Percentiles rank a stretch among this genome's conserved stretches.
Conservation (phyloP, 73 alveolate species). For the Paramecium sexaurelia region DNA sequence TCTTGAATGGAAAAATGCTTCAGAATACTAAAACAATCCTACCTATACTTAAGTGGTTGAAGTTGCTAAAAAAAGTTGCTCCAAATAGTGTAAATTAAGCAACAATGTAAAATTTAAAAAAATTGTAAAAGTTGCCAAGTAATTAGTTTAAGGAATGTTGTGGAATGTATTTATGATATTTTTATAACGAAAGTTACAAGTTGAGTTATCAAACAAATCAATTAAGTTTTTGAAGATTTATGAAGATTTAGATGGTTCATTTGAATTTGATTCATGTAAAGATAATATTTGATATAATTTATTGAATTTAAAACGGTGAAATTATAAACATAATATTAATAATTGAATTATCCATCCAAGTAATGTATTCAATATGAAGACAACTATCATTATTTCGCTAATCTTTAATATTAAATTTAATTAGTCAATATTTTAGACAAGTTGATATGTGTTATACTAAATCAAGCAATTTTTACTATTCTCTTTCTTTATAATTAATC, state of each 20-base stretch:
- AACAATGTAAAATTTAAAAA: not conserved
- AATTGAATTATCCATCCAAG: not conserved
- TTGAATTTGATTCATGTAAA: not conserved
- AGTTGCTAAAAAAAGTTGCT: not conserved
- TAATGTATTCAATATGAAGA: too few relatives aligned
- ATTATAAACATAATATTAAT: not conserved
- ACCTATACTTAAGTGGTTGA: not conserved
- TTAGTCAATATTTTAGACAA: not conserved
- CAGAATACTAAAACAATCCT: not conserved
- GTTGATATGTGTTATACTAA: too few relatives aligned
- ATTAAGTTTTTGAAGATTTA: not conserved
- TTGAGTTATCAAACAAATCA: not conserved
- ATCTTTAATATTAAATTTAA: not conserved
- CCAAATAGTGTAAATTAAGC: not conserved
- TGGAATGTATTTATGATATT: not conserved
- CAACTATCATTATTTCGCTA: not conserved
- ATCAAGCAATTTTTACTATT: too few relatives aligned
- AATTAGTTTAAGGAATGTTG: not conserved
- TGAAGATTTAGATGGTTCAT: not conserved
- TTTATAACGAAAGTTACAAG: not conserved
- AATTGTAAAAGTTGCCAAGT: not conserved
- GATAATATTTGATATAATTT: not conserved
- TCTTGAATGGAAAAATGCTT: not conserved
- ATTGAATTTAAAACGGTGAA: not conserved
- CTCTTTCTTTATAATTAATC: too few relatives aligned